phyloP scores from a whole-genome alignment of 371 early-diverging fungal species.

The Gilbertella persicaria region DNA sequence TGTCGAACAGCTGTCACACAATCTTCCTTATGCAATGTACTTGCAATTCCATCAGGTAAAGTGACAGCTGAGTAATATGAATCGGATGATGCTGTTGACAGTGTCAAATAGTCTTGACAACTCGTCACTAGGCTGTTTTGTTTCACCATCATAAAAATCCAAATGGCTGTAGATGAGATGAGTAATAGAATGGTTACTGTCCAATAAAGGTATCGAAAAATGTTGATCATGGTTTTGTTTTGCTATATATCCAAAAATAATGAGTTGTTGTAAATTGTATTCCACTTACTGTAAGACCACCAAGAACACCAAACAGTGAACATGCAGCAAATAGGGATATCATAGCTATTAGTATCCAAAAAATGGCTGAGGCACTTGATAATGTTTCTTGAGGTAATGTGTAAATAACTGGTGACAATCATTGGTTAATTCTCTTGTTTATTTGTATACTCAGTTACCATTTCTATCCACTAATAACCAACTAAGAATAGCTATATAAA shows the following conservation, averaged over 20 bases:
- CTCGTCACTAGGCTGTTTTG: conserved; percentile 4
- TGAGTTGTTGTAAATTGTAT: neutral
- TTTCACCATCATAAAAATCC: conserved; percentile 19
- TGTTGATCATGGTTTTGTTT: conserved; percentile 22
- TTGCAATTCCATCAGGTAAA: conserved; percentile 7
- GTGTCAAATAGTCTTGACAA: conserved; percentile 10
- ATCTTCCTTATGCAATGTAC: conserved; percentile 10
- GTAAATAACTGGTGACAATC: neutral
- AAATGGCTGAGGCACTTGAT: conserved; percentile 12
- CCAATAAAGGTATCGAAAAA: conserved; percentile 23
- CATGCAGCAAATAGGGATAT: conserved; percentile 19
- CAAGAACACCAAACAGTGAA: conserved; percentile 23
- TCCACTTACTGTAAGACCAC: conserved; percentile 19
- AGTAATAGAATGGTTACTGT: conserved; percentile 7
- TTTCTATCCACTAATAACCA: conserved; percentile 7
- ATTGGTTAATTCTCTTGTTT: too few species aligned
- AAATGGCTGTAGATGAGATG: conserved; percentile 7
- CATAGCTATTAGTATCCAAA: conserved; percentile 22
- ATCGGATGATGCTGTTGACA: neutral
- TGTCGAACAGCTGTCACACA: conserved; percentile 16
- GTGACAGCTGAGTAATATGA: conserved; percentile 13
- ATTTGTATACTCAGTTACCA: neutral
- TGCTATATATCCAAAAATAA: conserved; percentile 9
- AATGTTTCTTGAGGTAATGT: neutral
- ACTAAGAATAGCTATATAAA: conserved; percentile 11